These are phyloP conservation scores for Bacterosira constricta DNA, from an alignment of 108 stramenopile species.

Conservation along the genomic window DNA sequence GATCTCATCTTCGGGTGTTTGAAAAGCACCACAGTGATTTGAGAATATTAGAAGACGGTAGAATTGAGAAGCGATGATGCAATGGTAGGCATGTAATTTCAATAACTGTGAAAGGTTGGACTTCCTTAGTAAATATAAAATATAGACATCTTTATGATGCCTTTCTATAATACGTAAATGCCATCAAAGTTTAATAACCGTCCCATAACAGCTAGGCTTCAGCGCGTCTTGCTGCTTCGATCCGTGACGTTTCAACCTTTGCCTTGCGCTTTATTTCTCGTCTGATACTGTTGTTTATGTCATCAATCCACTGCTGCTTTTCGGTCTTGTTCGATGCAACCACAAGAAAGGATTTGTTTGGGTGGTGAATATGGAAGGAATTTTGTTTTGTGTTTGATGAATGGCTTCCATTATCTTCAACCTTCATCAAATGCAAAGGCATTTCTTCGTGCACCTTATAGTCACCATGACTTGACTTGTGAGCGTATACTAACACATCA, in stretches of 20 bases:
- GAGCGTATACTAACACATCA: conserved; percentile 63
- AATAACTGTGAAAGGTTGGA: background rate
- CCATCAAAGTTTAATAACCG: background rate
- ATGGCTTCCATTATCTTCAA: conserved; percentile 62
- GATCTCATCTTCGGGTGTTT: conserved; percentile 67
- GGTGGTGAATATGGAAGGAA: conserved; percentile 90
- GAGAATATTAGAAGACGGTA: conserved; percentile 51
- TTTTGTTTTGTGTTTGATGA: conserved; percentile 51
- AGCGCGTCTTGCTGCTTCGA: conserved; percentile 19
- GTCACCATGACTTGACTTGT: conserved; percentile 46
- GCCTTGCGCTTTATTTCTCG: conserved; percentile 48
- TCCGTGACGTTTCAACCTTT: conserved; percentile 26
- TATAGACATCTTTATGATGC: conserved; percentile 13
- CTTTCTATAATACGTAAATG: conserved; percentile 19
- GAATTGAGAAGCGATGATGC: conserved; percentile 8
- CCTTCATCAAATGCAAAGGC: conserved; percentile 84
- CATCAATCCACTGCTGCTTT: conserved; percentile 69
- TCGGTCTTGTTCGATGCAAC: conserved; percentile 51
- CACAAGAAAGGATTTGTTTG: conserved; percentile 90
- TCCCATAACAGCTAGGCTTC: background rate
- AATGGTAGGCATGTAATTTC: too few relatives aligned
- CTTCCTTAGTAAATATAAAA: too few relatives aligned
- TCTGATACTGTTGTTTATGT: conserved; percentile 51
- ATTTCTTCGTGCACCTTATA: conserved; percentile 87
- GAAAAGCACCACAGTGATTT: conserved; percentile 61